Evolutionary conservation across 305 asterid species (phyloP).

Genomic region (Solanum aculeatissimum): DNA sequence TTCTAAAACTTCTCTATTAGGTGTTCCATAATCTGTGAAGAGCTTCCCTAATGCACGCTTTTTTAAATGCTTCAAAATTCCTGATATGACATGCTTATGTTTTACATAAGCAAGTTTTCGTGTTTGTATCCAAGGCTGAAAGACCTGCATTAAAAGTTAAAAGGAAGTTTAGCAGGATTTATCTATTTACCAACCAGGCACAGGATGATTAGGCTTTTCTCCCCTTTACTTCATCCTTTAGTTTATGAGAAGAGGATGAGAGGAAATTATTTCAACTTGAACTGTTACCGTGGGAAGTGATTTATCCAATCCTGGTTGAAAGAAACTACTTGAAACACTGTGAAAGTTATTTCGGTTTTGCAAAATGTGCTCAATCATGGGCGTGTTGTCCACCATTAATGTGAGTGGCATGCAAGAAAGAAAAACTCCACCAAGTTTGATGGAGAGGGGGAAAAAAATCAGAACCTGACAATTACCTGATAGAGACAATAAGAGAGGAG

Average conservation of each 20-base stretch:
- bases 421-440: neutral
- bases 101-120: conserved; percentile 59
- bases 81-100: conserved; percentile 82
- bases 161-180: neutral
- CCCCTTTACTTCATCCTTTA: neutral
- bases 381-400: neutral
- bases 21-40: conserved; percentile 47
- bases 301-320: neutral
- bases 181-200: neutral
- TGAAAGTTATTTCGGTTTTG: neutral
- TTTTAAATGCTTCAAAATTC: conserved; percentile 58
- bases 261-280: neutral
- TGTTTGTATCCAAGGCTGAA: conserved; percentile 85
- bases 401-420: neutral
- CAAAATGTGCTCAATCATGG: neutral
- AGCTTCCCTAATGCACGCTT: conserved; percentile 65
- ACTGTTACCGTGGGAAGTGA: neutral
- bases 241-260: neutral
- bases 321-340: neutral
- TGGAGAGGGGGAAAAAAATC: neutral
- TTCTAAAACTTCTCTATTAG: conserved; percentile 37
- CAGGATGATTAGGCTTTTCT: neutral
- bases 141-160: conserved; percentile 34
- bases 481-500: conserved; percentile 72
- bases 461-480: conserved; percentile 45